Evolutionary conservation across 1,139 yeast genomes (phyloP).

Genomic region (Taphrina confusa): DNA sequence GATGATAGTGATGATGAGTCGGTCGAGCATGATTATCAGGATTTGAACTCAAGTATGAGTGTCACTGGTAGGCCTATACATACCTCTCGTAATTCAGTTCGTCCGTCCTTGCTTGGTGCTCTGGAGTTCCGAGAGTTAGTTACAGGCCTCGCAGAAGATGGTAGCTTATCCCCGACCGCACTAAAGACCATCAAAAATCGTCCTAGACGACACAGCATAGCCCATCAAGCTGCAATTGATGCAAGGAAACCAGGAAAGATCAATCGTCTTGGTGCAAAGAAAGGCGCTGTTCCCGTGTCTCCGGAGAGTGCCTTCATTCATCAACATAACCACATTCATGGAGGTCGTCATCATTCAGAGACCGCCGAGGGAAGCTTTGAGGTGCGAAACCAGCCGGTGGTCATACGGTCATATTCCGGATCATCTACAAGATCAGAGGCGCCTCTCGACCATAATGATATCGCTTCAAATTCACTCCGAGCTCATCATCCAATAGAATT

Average conservation of each 20-base stretch:
- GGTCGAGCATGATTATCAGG: conserved; percentile 16
- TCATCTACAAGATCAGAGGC: conserved; percentile 18
- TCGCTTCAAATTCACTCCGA: conserved; percentile 26
- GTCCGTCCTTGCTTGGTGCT: conserved; percentile 53
- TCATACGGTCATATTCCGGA: not conserved
- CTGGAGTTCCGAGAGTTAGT: conserved; percentile 48
- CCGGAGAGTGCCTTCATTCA: not conserved
- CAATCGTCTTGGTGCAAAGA: not conserved
- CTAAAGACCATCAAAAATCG: conserved; percentile 11
- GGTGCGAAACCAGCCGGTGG: not conserved
- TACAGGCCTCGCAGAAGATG: conserved; percentile 36
- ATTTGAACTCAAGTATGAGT: conserved; percentile 29
- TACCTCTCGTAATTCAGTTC: conserved; percentile 39
- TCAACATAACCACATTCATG: conserved; percentile 7
- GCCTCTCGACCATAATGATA: conserved; percentile 7
- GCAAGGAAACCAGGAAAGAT: not conserved
- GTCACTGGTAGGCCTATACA: conserved; percentile 24
- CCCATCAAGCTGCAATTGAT: not conserved
- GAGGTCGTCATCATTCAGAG: not conserved
- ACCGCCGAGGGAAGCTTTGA: not conserved
- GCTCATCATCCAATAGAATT: conserved; percentile 22
- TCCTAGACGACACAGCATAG: conserved; percentile 7
- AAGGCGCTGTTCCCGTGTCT: not conserved
- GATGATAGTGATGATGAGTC: conserved; percentile 21
- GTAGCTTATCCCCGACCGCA: not conserved